Conservation (phyloP, 2,329 filamentous ascomycete species). For the Samsoniella hepiali region DNA sequence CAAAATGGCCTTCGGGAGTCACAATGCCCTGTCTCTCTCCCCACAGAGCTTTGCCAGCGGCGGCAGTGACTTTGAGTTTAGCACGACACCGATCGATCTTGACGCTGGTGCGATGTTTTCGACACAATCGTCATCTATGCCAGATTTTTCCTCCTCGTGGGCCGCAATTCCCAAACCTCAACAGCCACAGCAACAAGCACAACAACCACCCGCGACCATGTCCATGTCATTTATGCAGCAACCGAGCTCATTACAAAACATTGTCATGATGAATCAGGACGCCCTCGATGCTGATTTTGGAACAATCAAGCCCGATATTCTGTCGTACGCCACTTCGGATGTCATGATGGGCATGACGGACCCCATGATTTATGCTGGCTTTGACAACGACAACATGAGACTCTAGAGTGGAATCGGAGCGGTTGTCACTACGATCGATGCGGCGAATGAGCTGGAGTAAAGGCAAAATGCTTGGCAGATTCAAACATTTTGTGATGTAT, state of each 20-base stretch:
- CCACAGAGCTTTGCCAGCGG: constrained; percentile 48
- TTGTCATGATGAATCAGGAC: constrained; percentile 48
- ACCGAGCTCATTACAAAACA: constrained; percentile 40
- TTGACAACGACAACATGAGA: constrained; percentile 44
- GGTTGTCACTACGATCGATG: neutral
- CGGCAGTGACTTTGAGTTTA: constrained; percentile 37
- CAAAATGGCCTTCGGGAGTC: constrained; percentile 43
- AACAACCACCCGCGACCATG: constrained; percentile 4
- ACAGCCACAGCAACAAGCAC: constrained; percentile 15
- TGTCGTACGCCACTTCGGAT: constrained; percentile 50
- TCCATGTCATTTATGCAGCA: constrained; percentile 43
- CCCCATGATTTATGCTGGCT: constrained; percentile 57
- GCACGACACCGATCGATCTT: constrained; percentile 32
- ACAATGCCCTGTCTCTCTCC: constrained; percentile 48
- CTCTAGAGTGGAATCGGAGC: constrained; percentile 29
- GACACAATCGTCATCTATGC: constrained; percentile 34
- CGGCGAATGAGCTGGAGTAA: neutral
- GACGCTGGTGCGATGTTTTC: constrained; percentile 35
- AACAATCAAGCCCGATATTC: constrained; percentile 53
- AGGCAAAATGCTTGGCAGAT: neutral
- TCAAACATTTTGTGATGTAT: neutral
- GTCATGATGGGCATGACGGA: constrained; percentile 57
- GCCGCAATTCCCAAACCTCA: constrained; percentile 29
- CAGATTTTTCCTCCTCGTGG: constrained; percentile 31
- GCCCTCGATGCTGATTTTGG: constrained; percentile 51